These are phyloP conservation scores for Musa balbisiana DNA, from an alignment of 202 grass and related monocot genomes.

Conservation along the genomic window DNA sequence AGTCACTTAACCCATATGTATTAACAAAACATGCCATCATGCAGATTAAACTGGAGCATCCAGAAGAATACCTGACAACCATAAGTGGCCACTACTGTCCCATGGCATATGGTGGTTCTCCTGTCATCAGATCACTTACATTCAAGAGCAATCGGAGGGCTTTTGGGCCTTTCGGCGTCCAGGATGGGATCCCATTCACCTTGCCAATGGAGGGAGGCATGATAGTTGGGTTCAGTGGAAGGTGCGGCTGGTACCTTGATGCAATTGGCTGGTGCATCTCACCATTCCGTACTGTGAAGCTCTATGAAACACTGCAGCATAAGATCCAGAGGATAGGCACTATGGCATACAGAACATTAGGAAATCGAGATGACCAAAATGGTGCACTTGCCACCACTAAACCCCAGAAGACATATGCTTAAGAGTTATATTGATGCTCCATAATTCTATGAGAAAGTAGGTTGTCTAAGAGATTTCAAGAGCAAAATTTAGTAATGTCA, in stretches of 20 bases:
- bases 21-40: too few relatives aligned
- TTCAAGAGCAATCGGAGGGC: conserved; percentile 25
- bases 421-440: neutral
- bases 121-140: conserved; percentile 22
- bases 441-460: too few relatives aligned
- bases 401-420: neutral
- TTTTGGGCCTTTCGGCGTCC: conserved; percentile 28
- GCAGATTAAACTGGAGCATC: conserved; percentile 32
- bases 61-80: conserved; percentile 32
- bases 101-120: conserved; percentile 9
- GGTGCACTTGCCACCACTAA: neutral
- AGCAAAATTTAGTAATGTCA: too few relatives aligned
- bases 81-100: conserved; percentile 18
- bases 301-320: conserved; percentile 10
- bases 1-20: too few relatives aligned
- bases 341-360: conserved; percentile 18
- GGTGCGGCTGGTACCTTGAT: conserved; percentile 41
- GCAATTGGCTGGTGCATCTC: conserved; percentile 32
- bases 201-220: conserved; percentile 27
- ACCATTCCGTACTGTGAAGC: conserved; percentile 13
- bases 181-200: conserved; percentile 24
- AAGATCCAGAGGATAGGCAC: conserved; percentile 25
- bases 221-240: conserved; percentile 34
- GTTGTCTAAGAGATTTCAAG: too few relatives aligned
- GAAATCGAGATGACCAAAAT: neutral